Evolutionary conservation across 768 basidiomycete genomes (phyloP), one percentile per base, ranked within the genome.

Genomic region (Suillus variegatus): DNA sequence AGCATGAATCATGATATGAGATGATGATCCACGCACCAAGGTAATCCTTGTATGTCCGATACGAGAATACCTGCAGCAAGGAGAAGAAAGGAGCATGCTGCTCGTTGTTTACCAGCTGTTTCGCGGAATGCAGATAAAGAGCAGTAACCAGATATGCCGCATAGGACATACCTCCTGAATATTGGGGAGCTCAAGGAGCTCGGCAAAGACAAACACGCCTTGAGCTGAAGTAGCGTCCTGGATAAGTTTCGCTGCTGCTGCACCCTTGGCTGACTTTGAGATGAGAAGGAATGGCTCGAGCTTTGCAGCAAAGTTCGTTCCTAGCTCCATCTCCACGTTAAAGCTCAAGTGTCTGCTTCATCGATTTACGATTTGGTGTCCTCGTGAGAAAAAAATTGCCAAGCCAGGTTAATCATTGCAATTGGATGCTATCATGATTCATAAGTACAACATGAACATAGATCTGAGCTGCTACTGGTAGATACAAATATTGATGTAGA

Each of bases 281-380:
- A 98, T 94, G 66, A 98, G 85, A 51, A 97, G 76, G 77, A 92
- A 97, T 0, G 95, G 94, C 78, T 98, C 95, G 13, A 95, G 83
- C 70, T 90, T 93, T 18, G 87, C 81, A 6, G 85, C 75, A 63
- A 87, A 87, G 72, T 87, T 86, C 35, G 84, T 78, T 64, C 86
- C 87, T 8, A 89, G 75, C 68, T 91, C 89, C 88, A 90, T 90
- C 6, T 51, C 40, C 32, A 41, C 35, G 25, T 47, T 36, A 8
- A 28, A 16, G 35, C 38, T 43, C 13, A 28, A 16, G 35, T 46
- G 43, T 55, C n/a, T 8, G 14, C 22, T 54, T 54, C 28, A 35
- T 35, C 18, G 12, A 54, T 54, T 3, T 32, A 54, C 18, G 52
- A 55, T 55, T 55, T 54, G 9, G 10, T n/a, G 10, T 55, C 54